Evolutionary conservation across 2,329 filamentous ascomycete genomes (phyloP).

Genomic region (Didymella exigua): DNA sequence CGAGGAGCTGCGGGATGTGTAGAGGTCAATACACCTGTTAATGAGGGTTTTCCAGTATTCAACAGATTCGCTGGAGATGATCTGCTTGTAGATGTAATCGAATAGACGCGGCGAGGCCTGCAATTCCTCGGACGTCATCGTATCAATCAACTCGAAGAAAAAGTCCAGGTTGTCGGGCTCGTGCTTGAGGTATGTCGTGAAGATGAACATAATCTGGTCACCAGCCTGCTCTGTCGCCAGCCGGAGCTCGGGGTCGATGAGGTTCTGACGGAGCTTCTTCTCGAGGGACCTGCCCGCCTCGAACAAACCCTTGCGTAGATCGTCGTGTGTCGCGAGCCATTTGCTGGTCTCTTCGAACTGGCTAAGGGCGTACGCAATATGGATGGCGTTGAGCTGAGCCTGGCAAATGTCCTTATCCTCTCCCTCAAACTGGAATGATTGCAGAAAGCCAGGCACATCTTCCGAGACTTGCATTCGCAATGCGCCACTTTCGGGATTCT

Average conservation of each 20-base stretch:
- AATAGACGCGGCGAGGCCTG: constrained; percentile 77
- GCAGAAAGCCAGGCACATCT: constrained; percentile 74
- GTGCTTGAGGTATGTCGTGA: constrained; percentile 78
- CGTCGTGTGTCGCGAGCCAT: constrained; percentile 67
- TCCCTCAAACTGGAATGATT: constrained; percentile 67
- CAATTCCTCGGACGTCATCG: constrained; percentile 81
- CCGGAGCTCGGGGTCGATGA: constrained; percentile 72
- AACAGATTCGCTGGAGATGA: constrained; percentile 82
- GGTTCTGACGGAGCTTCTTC: constrained; percentile 71
- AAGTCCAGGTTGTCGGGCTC: constrained; percentile 79
- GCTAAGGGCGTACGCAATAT: constrained; percentile 80
- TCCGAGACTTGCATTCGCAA: constrained; percentile 76
- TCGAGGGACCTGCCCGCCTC: constrained; percentile 79
- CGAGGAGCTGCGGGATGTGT: constrained; percentile 75
- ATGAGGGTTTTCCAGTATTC: constrained; percentile 85
- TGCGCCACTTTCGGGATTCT: constrained; percentile 73
- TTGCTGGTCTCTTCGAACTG: constrained; percentile 66
- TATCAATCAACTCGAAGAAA: constrained; percentile 82
- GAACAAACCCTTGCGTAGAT: constrained; percentile 64
- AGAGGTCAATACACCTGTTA: constrained; percentile 84
- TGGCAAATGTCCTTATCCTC: constrained; percentile 72
- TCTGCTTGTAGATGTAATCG: constrained; percentile 80
- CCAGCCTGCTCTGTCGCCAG: constrained; percentile 87
- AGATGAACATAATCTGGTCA: constrained; percentile 83
- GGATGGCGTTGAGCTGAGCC: constrained; percentile 84